phyloP scores from a whole-genome alignment of 768 basidiomycete genomes.

The Boletellus sp. region DNA sequence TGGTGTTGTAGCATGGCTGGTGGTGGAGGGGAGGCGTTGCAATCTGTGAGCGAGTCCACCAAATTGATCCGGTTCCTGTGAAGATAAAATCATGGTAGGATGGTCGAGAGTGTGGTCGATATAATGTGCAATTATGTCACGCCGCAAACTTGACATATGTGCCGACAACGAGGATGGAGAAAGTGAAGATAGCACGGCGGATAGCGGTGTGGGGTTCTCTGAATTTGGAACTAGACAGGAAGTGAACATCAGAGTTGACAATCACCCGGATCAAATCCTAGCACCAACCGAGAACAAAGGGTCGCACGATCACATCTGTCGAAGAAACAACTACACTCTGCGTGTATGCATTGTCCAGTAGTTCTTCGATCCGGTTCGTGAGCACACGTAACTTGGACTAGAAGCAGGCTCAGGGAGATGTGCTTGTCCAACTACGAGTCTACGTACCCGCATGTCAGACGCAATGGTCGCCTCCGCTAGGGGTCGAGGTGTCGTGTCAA shows the following conservation, averaged over 20 bases:
- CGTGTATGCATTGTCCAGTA: conserved; percentile 64
- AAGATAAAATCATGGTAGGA: conserved; percentile 41
- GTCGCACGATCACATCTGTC: conserved; percentile 46
- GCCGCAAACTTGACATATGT: conserved; percentile 58
- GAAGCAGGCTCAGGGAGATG: background rate
- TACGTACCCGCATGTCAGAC: conserved; percentile 54
- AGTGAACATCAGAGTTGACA: conserved; percentile 1
- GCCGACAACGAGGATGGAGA: conserved; percentile 50
- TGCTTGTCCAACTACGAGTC: background rate
- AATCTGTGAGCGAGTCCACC: conserved; percentile 42
- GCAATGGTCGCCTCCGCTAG: conserved; percentile 51
- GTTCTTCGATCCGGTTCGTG: conserved; percentile 63
- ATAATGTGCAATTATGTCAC: conserved; percentile 58
- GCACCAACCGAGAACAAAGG: conserved; percentile 46
- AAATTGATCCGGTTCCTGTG: conserved; percentile 32
- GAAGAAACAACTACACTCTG: conserved; percentile 53
- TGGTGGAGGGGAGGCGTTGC: conserved; percentile 44
- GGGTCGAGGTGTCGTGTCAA: conserved; percentile 48
- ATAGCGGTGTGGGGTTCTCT: conserved; percentile 45
- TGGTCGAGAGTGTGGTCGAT: conserved; percentile 57
- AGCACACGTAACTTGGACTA: conserved; percentile 56
- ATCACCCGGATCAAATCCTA: conserved; percentile 26
- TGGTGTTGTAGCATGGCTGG: conserved; percentile 32
- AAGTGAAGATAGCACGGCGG: conserved; percentile 57
- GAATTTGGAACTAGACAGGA: conserved; percentile 52